Evolutionary conservation across 257 asterid genomes (phyloP), one percentile per base, ranked within the genome.

Genomic region (Ilex aquifolium): DNA sequence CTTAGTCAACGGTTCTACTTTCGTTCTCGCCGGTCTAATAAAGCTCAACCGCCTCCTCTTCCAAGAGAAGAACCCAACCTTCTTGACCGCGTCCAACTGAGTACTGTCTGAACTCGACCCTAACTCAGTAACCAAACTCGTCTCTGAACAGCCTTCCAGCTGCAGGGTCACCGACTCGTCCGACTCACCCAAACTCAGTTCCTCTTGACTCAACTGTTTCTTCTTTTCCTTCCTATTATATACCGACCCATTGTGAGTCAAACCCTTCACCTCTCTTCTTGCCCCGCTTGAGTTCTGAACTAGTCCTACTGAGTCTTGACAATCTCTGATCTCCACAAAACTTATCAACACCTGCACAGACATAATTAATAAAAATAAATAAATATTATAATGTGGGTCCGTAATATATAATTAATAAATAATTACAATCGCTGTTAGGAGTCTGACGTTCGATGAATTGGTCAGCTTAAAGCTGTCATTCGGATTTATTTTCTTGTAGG

Each of bases 11-110:
- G 76, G 59, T 44, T 69, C 85, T 56, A 63, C 80, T 78, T 74
- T 82, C 30, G 76, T 65, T 59, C 65, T 67, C 0, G 76, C 69
- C 31, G 80, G 77, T 61, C 73, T 82, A 32, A 21, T 21, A 21
- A 85, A 67, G 69, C 90, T 82, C 67, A 86, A 77, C 29, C 81
- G 70, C 50, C 74, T 71, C 30, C 74, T 80, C 69, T 77, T 86
- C 91, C 91, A 80, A 11, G 86, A 72, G 59, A 88, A 83, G 72
- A 87, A 77, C 8, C 83, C 79, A 31, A 59, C 67, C 63, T 78
- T 88, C 75, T 78, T 83, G 67, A 65, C 70, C 0, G 73, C 14
- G 66, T 78, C 80, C n/a, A 51, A 9, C 30, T n/a, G 68, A 17
- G 52, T 21, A 21, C 27, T 21, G 27, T 21, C 27, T 21, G 27